Evolutionary conservation across 2,329 filamentous ascomycete species (phyloP).

Genomic region (Fusarium equiseti): DNA sequence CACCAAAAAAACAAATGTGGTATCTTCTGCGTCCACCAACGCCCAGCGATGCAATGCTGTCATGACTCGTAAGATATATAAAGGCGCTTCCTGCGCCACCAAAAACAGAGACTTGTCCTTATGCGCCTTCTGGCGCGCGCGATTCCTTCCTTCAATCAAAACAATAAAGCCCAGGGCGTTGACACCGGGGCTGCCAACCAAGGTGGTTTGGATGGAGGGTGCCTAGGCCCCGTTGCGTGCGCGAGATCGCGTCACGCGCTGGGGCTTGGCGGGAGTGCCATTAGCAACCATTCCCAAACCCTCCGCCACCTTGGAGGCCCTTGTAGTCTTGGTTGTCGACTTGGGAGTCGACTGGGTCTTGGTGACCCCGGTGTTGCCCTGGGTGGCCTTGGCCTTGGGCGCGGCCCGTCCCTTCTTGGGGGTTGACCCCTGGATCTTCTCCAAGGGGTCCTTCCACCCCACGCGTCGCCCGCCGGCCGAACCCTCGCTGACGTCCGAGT

Average conservation of each 20-base stretch:
- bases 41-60: constrained; percentile 29
- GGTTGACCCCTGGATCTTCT: constrained; percentile 44
- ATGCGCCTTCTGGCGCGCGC: constrained; percentile 1
- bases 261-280: constrained; percentile 52
- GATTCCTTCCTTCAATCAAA: background rate
- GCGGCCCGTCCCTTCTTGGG: constrained; percentile 43
- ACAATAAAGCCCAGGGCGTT: constrained; percentile 5
- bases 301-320: constrained; percentile 48
- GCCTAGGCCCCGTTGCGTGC: constrained; percentile 44
- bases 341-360: constrained; percentile 46
- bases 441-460: constrained; percentile 53
- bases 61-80: constrained; percentile 25
- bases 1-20: constrained; percentile 29
- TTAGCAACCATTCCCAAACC: constrained; percentile 52
- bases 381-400: constrained; percentile 37
- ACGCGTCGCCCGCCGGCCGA: constrained; percentile 43
- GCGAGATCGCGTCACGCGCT: constrained; percentile 49
- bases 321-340: constrained; percentile 42
- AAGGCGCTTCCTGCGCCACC: constrained; percentile 31
- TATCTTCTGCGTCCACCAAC: constrained; percentile 42
- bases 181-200: constrained; percentile 8
- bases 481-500: constrained; percentile 32
- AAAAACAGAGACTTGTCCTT: constrained; percentile 18
- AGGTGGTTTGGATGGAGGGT: background rate
- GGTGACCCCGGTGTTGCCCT: constrained; percentile 46